Evolutionary conservation across 495 filamentous ascomycete genomes (phyloP), one percentile per base, ranked within the genome.

Genomic region (Hypomontagnella monticulosa): DNA sequence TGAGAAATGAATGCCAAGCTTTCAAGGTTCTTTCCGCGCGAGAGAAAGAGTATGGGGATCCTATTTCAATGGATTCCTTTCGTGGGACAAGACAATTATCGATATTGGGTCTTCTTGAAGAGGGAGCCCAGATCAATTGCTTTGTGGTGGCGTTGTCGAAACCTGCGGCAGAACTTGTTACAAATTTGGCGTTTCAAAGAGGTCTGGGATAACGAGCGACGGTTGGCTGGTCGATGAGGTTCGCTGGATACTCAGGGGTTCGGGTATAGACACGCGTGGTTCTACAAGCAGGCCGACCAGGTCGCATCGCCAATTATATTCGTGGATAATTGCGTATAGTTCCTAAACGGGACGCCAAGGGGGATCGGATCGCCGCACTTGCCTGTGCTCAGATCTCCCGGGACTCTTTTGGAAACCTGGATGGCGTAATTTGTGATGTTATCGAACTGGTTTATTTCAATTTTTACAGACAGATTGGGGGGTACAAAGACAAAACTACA

Each of bases 161-260:
- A 61, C 41, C 57, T 67, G 63, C 63, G 63, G 63, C 63, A 67
- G 42, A 61, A 61, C 57, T 67, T 67, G 63, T 67, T 57, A 67
- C 63, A 61, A 53, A 51, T n/a, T 51, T 19, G 37, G 63, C 33
- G 63, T 67, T 67, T 67, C 63, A 67, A 67, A 61, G 38, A 36
- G 36, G 63, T 66, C 63, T 66, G 43, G 63, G 12, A 32, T 19
- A 51, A 43, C n/a, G 30, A 18, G 41, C 14, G 23, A 8, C 50
- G 41, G 63, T 57, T 67, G 55, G 63, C 23, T 6, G 23, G 23
- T 27, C 6, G 23, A 27, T 27, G 23, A 27, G 23, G 23, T 27
- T 3, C 23, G 51, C n/a, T 4, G 27, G 19, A 50, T 18, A 38
- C 16, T 59, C 48, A 66, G 63, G 56, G 56, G 50, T 54, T 51